Percentiles rank a stretch among this genome's conserved stretches.
Conservation (phyloP, 805 yeast genomes). For the Zygosaccharomyces siamensis region DNA sequence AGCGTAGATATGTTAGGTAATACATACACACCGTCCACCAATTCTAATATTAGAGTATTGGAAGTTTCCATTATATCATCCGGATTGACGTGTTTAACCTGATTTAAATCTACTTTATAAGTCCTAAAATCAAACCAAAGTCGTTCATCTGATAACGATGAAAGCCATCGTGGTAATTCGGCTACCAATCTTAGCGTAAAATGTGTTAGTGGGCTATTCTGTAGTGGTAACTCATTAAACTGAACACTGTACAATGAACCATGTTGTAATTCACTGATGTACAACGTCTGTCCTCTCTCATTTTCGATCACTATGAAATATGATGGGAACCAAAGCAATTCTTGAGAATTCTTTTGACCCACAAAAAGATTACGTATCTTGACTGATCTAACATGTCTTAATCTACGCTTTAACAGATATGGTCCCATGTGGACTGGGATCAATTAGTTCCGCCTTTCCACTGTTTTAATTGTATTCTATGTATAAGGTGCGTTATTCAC, state of each 20-base stretch:
- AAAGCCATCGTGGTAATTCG: slow-evolving; percentile 14
- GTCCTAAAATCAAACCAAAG: slow-evolving; percentile 18
- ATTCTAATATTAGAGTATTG: slow-evolving; percentile 24
- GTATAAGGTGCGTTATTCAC: not conserved
- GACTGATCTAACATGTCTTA: slow-evolving; percentile 29
- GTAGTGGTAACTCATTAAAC: slow-evolving; percentile 27
- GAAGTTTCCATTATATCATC: slow-evolving; percentile 9
- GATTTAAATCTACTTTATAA: slow-evolving; percentile 19
- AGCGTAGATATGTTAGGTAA: slow-evolving; percentile 4
- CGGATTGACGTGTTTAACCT: slow-evolving; percentile 12
- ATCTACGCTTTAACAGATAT: slow-evolving; percentile 18
- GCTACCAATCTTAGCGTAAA: slow-evolving; percentile 22
- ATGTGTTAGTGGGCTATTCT: slow-evolving; percentile 13
- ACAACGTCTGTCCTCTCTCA: slow-evolving; percentile 16
- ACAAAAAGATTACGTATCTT: slow-evolving; percentile 19
- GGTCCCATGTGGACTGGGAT: slow-evolving; percentile 11
- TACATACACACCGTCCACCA: slow-evolving; percentile 26
- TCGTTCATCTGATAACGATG: slow-evolving; percentile 3
- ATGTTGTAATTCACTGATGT: slow-evolving; percentile 29
- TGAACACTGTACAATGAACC: slow-evolving; percentile 14
- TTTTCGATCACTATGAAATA: slow-evolving; percentile 26
- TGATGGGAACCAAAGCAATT: slow-evolving; percentile 13
- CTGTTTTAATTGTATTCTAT: not conserved
- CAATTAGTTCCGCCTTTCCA: not conserved
- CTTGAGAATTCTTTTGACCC: slow-evolving; percentile 1